Base-by-base conservation (phyloP, 306 rosid species). In the Fragaria ananassa region DNA sequence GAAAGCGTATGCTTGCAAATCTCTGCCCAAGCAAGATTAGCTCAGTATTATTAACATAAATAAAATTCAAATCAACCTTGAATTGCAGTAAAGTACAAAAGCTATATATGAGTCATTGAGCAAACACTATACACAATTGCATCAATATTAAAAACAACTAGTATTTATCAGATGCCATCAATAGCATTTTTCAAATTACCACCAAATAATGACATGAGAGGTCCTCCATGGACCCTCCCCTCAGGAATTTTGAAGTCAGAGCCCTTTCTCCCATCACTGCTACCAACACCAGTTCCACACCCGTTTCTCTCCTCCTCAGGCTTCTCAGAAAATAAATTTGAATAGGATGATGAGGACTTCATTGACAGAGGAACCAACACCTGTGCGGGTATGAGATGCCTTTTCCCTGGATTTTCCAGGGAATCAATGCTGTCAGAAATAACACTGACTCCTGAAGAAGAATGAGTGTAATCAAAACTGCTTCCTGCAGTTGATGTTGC, bases 191-290 rank as follows among this genome's bases (percentile, higher is more conserved):
- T 86, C 74, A 91, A 86, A 80, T 88, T 91, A 49, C 98, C 98
- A 39, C 98, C 93, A 37, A 93, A 88, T 73, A 71, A 75, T 51
- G 83, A 74, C 98, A 93, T 89, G 80, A 93, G 96, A 72, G 90
- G 93, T 6, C 98, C 98, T 13, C 96, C 96, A 5, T 93, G 98
- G 50, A 93, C 98, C 83, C 95, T 86, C 46, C 94, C 98, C 72
- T 93, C 98, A 0, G 98, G 98, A 77, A 88, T 80, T 54, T 67
- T 73, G 21, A 90, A 93, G 49, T 85, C 78, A 2, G 74, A 49
- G 76, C 87, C 81, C 71, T 79, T 86, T 75, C 53, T 76, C 47
- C 70, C 80, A 42, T 78, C 27, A 8, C 83, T 61, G 77, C 80
- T 46, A 60, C 87, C 79, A 8, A 49, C 60, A 39, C 81, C 84